Percentiles rank a stretch among this genome's conserved stretches.
phyloP scores from a whole-genome alignment of 148 eudicot species.

The Fagopyrum homotropicum region DNA sequence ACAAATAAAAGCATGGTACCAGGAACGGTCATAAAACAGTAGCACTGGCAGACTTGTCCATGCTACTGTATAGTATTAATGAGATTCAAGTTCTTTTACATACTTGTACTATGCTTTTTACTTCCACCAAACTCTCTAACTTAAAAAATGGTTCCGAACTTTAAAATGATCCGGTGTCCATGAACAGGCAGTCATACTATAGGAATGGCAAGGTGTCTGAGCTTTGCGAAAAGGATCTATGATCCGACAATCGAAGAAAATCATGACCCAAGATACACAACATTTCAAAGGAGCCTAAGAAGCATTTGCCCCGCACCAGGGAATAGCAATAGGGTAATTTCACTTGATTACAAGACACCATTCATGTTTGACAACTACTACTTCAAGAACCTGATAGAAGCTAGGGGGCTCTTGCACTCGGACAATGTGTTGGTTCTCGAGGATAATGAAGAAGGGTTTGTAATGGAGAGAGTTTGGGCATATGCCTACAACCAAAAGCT shows the following conservation, averaged over 20 bases:
- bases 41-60: no score
- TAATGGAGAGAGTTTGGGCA: constrained; percentile 38
- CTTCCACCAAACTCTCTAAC: no score
- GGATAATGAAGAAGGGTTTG: constrained; percentile 36
- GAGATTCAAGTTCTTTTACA: no score
- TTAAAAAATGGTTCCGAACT: no score
- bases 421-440: constrained; percentile 52
- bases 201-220: constrained; percentile 57
- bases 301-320: constrained; percentile 47
- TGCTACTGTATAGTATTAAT: no score
- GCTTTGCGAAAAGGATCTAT: constrained; percentile 57
- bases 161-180: not conserved
- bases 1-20: no score
- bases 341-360: constrained; percentile 42
- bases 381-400: constrained; percentile 39
- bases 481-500: constrained; percentile 27
- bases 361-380: constrained; percentile 52
- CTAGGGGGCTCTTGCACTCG: constrained; percentile 45
- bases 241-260: constrained; percentile 29
- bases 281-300: constrained; percentile 23
- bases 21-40: no score
- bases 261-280: constrained; percentile 20
- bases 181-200: constrained; percentile 60
- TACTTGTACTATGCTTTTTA: no score
- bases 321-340: constrained; percentile 24